These are phyloP conservation scores for Calocera cornea DNA, from an alignment of 768 basidiomycete genomes.

Conservation along the genomic window DNA sequence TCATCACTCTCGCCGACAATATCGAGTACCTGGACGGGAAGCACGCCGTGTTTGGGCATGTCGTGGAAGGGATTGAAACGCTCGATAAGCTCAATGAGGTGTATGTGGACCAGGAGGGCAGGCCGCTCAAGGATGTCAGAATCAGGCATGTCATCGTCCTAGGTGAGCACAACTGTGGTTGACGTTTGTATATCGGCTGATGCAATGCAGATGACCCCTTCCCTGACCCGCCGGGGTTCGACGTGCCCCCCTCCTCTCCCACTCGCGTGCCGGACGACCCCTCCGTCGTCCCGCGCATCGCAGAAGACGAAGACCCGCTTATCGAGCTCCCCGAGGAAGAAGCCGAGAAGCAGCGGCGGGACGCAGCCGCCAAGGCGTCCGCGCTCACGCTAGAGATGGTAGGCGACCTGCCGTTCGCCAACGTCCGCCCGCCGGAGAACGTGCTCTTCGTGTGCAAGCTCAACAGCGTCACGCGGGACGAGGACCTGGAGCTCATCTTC, in stretches of 20 bases:
- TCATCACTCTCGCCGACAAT: conserved; percentile 78
- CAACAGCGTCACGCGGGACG: conserved; percentile 87
- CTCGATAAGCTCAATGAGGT: conserved; percentile 87
- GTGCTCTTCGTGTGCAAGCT: conserved; percentile 98
- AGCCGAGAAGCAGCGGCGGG: conserved; percentile 63
- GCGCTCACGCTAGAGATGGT: conserved; percentile 99
- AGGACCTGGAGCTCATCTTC: conserved; percentile 95
- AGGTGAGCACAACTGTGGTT: conserved; percentile 37
- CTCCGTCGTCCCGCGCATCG: conserved; percentile 61
- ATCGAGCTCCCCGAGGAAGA: conserved; percentile 75
- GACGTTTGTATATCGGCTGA: neutral
- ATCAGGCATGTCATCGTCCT: conserved; percentile 93
- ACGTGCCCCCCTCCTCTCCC: conserved; percentile 62
- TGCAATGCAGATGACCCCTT: conserved; percentile 73
- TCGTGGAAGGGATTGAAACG: conserved; percentile 87
- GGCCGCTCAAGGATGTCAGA: conserved; percentile 87
- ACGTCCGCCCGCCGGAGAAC: conserved; percentile 95
- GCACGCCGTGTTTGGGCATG: conserved; percentile 89
- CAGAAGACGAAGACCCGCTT: conserved; percentile 86
- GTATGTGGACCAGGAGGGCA: conserved; percentile 72
- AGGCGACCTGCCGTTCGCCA: conserved; percentile 94
- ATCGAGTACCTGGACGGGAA: conserved; percentile 93
- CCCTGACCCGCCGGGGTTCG: conserved; percentile 66
- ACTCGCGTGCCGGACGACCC: conserved; percentile 62
- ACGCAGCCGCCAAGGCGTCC: conserved; percentile 79